Percentiles rank a stretch among this genome's conserved stretches.
These are phyloP conservation scores for Solanum appendiculatum DNA, from an alignment of 257 asterid species.

Conservation along the genomic window DNA sequence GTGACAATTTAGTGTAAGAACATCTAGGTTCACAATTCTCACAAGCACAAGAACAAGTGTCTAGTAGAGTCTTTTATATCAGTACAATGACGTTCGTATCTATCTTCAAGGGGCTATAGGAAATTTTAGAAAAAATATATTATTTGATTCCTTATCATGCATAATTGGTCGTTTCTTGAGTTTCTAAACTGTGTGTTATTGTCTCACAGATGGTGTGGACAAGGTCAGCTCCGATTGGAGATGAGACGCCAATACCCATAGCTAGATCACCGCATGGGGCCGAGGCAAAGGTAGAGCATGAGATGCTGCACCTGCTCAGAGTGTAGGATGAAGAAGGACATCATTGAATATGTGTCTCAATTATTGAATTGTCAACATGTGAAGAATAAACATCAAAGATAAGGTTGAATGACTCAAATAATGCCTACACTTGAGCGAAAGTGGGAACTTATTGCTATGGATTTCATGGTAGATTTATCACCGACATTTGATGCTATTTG, in stretches of 20 bases:
- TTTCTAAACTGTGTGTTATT: too few relatives aligned
- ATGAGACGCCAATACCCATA: not conserved
- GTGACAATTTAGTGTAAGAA: not conserved
- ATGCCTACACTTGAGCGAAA: not conserved
- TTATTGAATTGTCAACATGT: not conserved
- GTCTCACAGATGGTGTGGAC: not conserved
- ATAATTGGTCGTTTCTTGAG: not conserved
- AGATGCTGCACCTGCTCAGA: too few relatives aligned
- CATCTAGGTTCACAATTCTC: not conserved
- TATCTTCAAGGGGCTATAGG: not conserved
- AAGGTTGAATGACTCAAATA: not conserved
- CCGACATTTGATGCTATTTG: not conserved
- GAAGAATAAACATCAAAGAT: not conserved
- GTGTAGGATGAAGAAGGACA: not conserved
- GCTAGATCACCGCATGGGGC: not conserved
- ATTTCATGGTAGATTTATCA: not conserved
- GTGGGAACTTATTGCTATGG: not conserved
- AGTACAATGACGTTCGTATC: not conserved
- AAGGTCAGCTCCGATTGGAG: not conserved
- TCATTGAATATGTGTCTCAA: too few relatives aligned
- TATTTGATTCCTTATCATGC: not conserved
- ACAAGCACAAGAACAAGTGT: not conserved
- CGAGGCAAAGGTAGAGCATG: not conserved
- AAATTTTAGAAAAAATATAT: too few relatives aligned
- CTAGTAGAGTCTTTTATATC: not conserved